Conservation (phyloP, 2,329 filamentous ascomycete genomes). For the Trichoderma polysporum region DNA sequence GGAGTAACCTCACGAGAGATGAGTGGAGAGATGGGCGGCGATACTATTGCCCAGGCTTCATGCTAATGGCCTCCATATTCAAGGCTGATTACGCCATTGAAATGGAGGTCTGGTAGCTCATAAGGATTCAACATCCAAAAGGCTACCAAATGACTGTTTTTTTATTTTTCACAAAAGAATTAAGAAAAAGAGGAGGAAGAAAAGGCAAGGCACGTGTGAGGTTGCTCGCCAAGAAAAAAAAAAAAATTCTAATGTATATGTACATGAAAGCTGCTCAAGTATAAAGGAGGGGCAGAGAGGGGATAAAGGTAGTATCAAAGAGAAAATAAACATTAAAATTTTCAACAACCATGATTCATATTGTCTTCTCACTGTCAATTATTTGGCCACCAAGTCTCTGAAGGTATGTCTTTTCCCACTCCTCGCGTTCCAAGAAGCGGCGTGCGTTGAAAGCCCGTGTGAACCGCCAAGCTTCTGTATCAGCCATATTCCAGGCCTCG, state of each 20-base stretch:
- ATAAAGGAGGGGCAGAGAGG: neutral
- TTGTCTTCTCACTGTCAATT: constrained; percentile 31
- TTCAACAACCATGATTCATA: neutral
- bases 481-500: constrained; percentile 69
- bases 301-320: neutral
- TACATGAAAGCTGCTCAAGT: neutral
- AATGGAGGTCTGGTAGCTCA: constrained; percentile 7
- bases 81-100: neutral
- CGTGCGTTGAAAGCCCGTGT: constrained; percentile 66
- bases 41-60: constrained; percentile 44
- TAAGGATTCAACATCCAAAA: constrained; percentile 23
- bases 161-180: neutral
- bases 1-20: constrained; percentile 55
- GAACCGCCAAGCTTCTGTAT: constrained; percentile 77
- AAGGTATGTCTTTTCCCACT: constrained; percentile 66
- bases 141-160: neutral
- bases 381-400: constrained; percentile 58
- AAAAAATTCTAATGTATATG: neutral
- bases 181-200: neutral
- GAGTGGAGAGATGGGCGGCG: constrained; percentile 62
- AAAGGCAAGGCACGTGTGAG: neutral
- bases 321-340: neutral
- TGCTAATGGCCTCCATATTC: neutral
- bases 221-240: neutral
- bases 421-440: constrained; percentile 58